Evolutionary conservation across 768 basidiomycete genomes (phyloP).

Genomic region (Leccinum aurantiacum): DNA sequence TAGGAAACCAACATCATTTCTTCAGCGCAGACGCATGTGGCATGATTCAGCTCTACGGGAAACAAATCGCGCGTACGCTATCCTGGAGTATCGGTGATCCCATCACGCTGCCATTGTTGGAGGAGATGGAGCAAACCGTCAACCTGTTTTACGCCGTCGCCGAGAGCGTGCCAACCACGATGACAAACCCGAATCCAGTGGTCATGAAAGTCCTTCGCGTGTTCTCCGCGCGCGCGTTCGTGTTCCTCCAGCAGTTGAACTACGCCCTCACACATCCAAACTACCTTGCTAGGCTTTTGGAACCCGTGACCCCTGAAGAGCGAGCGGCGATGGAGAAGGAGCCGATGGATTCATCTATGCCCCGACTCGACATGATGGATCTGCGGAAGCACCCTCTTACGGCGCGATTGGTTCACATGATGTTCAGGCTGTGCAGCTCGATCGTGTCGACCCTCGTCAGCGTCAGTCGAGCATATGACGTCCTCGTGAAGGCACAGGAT

Average conservation of each 20-base stretch:
- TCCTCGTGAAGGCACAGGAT: conserved; percentile 61
- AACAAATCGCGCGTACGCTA: conserved; percentile 74
- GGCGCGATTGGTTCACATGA: conserved; percentile 65
- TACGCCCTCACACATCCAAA: conserved; percentile 91
- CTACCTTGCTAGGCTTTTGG: conserved; percentile 77
- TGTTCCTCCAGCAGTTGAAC: conserved; percentile 83
- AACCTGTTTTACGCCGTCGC: conserved; percentile 78
- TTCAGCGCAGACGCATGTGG: conserved; percentile 86
- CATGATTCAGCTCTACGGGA: conserved; percentile 80
- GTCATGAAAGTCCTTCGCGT: conserved; percentile 64
- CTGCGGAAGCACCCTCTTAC: conserved; percentile 69
- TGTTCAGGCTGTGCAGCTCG: conserved; percentile 70
- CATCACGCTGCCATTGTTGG: conserved; percentile 72
- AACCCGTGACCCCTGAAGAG: conserved; percentile 78
- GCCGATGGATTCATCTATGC: conserved; percentile 32
- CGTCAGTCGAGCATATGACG: conserved; percentile 66
- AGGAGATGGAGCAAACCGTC: conserved; percentile 81
- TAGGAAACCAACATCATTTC: conserved; percentile 68
- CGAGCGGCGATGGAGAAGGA: conserved; percentile 68
- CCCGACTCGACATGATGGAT: conserved; percentile 52
- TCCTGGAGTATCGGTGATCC: conserved; percentile 81
- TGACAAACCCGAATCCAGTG: conserved; percentile 37
- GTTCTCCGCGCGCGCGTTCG: conserved; percentile 66
- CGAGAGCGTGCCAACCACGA: conserved; percentile 35
- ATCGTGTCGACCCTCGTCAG: conserved; percentile 68